Evolutionary conservation across 768 basidiomycete genomes (phyloP).

Genomic region (Xerocomellus dryophilus): DNA sequence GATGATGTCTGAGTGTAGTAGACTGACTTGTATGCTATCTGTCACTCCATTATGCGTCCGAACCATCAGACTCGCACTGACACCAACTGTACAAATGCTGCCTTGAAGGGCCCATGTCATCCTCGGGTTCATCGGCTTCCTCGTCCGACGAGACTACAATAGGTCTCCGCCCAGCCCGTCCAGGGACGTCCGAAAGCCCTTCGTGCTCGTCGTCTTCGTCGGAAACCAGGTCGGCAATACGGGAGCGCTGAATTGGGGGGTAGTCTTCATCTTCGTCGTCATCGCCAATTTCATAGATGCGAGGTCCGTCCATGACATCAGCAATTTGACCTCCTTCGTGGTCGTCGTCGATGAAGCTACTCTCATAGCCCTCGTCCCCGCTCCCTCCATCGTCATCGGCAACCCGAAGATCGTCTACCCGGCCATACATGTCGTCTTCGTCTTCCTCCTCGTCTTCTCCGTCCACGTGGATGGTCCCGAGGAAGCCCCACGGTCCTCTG

Average conservation of each 20-base stretch:
- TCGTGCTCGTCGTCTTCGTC: constrained; percentile 12
- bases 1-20: background rate
- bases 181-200: background rate
- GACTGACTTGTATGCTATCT: background rate
- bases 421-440: constrained; percentile 4
- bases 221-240: constrained; percentile 2
- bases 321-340: background rate
- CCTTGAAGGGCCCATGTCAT: background rate
- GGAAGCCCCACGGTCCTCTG: constrained; percentile 16
- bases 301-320: constrained; percentile 6
- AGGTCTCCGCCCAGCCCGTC: background rate
- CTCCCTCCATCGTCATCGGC: constrained; percentile 20
- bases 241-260: background rate
- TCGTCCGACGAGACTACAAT: constrained; percentile 19
- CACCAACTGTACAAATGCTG: background rate
- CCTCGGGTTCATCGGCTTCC: constrained; percentile 11
- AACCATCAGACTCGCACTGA: constrained; percentile 20
- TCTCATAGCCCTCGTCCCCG: constrained; percentile 44
- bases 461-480: constrained; percentile 20
- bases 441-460: constrained; percentile 25
- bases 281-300: constrained; percentile 26
- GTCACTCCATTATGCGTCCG: constrained; percentile 15
- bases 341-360: constrained; percentile 57
- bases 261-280: constrained; percentile 11
- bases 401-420: constrained; percentile 1